Conservation (phyloP, 805 yeast genomes). For the Starmerella gropengiesseri region DNA sequence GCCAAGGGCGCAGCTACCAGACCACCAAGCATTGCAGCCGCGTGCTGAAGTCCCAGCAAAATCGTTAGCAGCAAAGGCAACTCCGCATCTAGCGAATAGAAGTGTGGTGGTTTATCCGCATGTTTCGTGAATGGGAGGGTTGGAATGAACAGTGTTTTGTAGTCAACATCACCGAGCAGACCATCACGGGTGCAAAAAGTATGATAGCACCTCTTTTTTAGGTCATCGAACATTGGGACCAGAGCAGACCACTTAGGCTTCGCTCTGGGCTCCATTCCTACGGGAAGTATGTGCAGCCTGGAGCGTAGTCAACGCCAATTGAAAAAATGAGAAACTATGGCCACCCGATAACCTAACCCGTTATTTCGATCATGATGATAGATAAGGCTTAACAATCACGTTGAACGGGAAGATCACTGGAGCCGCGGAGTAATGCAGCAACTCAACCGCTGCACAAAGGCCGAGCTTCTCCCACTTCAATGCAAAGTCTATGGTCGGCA, state of each 20-base stretch:
- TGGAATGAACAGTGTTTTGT: slow-evolving; percentile 69
- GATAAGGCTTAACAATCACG: too few species aligned
- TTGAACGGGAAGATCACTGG: too few species aligned
- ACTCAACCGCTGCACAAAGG: too few species aligned
- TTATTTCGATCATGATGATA: too few species aligned
- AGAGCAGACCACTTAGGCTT: neutral
- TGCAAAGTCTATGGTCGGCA: too few species aligned
- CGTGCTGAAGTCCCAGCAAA: slow-evolving; percentile 74
- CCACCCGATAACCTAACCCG: too few species aligned
- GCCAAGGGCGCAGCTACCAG: slow-evolving; percentile 74
- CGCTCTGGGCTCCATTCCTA: neutral
- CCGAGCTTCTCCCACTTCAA: too few species aligned
- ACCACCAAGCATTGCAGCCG: slow-evolving; percentile 87
- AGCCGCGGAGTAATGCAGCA: too few species aligned
- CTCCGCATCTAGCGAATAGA: slow-evolving; percentile 67
- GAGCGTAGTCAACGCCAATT: too few species aligned
- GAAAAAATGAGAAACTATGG: too few species aligned
- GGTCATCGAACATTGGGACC: neutral
- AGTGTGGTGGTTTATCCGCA: slow-evolving; percentile 50
- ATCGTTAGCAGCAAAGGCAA: slow-evolving; percentile 71
- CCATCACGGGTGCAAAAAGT: slow-evolving; percentile 64
- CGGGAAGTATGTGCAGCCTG: too few species aligned
- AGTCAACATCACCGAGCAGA: slow-evolving; percentile 74
- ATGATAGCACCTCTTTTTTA: slow-evolving; percentile 5
- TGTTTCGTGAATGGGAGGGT: slow-evolving; percentile 52